Percentiles rank a stretch among this genome's conserved stretches.
phyloP scores from a whole-genome alignment of 108 stramenopile genomes.

The Cyclotella distinguenda region DNA sequence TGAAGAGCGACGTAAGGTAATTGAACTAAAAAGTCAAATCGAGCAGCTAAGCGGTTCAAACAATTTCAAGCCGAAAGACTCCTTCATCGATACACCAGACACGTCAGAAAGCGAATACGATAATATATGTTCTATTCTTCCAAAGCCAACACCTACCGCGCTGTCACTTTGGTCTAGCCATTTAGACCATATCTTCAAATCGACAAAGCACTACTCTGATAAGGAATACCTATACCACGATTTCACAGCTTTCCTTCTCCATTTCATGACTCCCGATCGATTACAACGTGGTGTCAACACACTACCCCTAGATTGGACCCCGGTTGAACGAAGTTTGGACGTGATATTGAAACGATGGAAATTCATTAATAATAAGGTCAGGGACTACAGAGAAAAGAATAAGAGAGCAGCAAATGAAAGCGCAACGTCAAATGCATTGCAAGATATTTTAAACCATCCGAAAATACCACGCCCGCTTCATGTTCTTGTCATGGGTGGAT shows the following conservation, averaged over 20 bases:
- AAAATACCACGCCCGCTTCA: constrained; percentile 61
- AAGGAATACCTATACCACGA: constrained; percentile 22
- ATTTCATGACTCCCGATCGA: constrained; percentile 36
- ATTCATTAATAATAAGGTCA: constrained; percentile 18
- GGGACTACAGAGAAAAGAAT: constrained; percentile 5
- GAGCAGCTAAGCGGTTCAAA: not conserved
- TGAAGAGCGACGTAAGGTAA: too few relatives aligned
- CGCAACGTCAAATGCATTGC: constrained; percentile 20
- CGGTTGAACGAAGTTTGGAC: constrained; percentile 25
- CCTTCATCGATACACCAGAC: not conserved
- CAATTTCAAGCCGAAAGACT: too few relatives aligned
- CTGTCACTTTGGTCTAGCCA: constrained; percentile 39
- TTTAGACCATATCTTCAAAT: constrained; percentile 25
- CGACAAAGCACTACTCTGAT: constrained; percentile 29
- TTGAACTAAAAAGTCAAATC: too few relatives aligned
- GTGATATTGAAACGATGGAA: constrained; percentile 24
- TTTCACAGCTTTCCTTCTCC: constrained; percentile 24
- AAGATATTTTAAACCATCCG: constrained; percentile 19
- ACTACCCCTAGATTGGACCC: constrained; percentile 43
- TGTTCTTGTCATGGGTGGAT: constrained; percentile 75
- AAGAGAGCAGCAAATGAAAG: not conserved
- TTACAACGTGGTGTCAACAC: constrained; percentile 42
- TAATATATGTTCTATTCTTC: constrained; percentile 31
- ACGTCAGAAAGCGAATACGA: not conserved
- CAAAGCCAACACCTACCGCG: constrained; percentile 36